Evolutionary conservation across 2,329 filamentous ascomycete species (phyloP), one percentile per base, ranked within the genome.

Genomic region (Didymella pinodella): DNA sequence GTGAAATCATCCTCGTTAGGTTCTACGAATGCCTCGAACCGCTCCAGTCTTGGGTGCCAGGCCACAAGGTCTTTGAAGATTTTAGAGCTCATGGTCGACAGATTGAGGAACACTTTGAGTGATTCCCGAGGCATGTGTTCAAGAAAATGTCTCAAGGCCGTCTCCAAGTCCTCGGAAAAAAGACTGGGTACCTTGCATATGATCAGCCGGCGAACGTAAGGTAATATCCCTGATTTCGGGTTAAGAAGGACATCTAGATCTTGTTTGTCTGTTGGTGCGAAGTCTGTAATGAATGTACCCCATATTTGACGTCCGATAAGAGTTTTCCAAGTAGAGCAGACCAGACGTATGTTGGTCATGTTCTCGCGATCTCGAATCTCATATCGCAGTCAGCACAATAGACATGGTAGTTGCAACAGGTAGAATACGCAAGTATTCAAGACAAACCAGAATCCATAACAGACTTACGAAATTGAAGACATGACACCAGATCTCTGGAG

Each of bases 291-390:
- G 7, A 38, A 18, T n/a, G 22, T 38, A 18, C 10, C 16, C 32
- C 47, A 48, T 18, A 29, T 40, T 12, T 38, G 32, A 22, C 47
- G 47, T 20, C 32, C 47, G n/a, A 48, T 14, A 11, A 48, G 10
- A 18, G 31, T 32, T 48, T 20, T 29, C 47, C 32, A 48, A 6
- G 4, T 2, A 28, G 18, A 10, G 32, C 20, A 48, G 31, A 38
- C 32, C 2, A 48, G 22, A 48, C 32, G 16, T 14, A 48, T 31
- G 47, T 26, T 26, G 20, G 7, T 18, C 32, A 38, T 48, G 22
- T 38, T 34, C 10, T 38, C 12, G 12, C 32, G 47, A 14, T 38
- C 16, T 28, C 47, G 14, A 28, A 48, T 12, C 32, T 40, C 6
- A n/a, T 2, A 20, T 40, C n/a, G 20, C 2, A 12, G 18, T 40